phyloP scores from a whole-genome alignment of 108 stramenopile species.

The Skeletonema tropicum region DNA sequence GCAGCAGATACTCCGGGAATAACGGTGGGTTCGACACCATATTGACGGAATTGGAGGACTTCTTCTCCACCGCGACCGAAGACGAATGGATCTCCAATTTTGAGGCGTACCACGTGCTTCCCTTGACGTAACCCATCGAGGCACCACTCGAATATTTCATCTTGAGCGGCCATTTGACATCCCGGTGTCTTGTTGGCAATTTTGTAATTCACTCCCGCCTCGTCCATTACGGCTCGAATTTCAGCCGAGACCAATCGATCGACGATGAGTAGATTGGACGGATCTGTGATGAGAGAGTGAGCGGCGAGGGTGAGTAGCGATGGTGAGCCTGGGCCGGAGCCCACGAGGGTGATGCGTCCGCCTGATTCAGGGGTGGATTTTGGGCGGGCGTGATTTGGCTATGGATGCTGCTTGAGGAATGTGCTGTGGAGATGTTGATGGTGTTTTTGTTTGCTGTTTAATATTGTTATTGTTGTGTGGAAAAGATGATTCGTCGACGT shows the following conservation, averaged over 20 bases:
- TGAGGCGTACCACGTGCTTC: constrained; percentile 93
- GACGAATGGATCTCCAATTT: constrained; percentile 94
- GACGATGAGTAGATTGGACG: constrained; percentile 82
- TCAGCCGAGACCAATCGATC: constrained; percentile 93
- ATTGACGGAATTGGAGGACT: constrained; percentile 86
- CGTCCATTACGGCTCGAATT: constrained; percentile 55
- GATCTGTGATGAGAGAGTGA: constrained; percentile 59
- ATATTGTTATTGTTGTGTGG: no score
- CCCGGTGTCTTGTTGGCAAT: constrained; percentile 93
- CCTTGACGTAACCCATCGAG: constrained; percentile 83
- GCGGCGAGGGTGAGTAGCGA: constrained; percentile 94
- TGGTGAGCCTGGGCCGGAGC: constrained; percentile 95
- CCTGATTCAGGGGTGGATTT: constrained; percentile 52
- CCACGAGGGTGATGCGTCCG: constrained; percentile 81
- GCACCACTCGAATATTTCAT: constrained; percentile 94
- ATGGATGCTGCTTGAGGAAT: not conserved
- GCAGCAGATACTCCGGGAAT: constrained; percentile 93
- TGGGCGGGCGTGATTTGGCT: not conserved
- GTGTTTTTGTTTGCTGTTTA: not conserved
- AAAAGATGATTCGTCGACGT: not conserved
- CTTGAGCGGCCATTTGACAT: constrained; percentile 93
- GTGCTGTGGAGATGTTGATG: not conserved
- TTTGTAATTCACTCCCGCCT: constrained; percentile 79
- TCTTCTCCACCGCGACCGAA: constrained; percentile 98
- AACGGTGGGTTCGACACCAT: constrained; percentile 80